phyloP scores from a whole-genome alignment of 2,329 filamentous ascomycete genomes.

The Aspergillus nomiae region DNA sequence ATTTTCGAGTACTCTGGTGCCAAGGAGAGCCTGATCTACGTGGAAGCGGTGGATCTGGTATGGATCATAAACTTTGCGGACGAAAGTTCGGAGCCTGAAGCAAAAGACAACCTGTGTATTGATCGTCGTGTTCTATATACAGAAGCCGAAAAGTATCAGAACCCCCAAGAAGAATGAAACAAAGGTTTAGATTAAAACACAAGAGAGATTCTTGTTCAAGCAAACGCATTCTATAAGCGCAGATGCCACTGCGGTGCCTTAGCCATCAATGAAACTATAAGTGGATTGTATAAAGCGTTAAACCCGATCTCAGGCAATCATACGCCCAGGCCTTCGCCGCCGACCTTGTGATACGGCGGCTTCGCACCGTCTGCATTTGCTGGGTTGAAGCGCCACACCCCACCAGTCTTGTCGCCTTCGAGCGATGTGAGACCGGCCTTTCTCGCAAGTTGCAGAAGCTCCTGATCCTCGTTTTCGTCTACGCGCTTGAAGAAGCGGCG shows the following conservation, averaged over 20 bases:
- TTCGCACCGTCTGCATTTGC: constrained; percentile 50
- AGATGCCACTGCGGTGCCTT: constrained; percentile 2
- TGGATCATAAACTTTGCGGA: background rate
- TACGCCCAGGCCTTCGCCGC: constrained; percentile 42
- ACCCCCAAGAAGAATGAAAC: background rate
- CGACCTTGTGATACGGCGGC: constrained; percentile 46
- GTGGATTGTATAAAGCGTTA: background rate
- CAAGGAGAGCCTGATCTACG: background rate
- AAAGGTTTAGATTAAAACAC: constrained; percentile 2
- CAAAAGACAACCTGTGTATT: background rate
- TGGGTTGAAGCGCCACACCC: constrained; percentile 69
- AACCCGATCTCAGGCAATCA: background rate
- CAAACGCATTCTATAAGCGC: constrained; percentile 11
- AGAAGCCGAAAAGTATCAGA: constrained; percentile 1
- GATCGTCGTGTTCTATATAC: constrained; percentile 11
- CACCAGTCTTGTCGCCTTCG: constrained; percentile 67
- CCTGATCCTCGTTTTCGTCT: constrained; percentile 38
- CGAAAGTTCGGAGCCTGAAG: background rate
- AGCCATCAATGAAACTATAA: background rate
- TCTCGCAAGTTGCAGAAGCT: constrained; percentile 47
- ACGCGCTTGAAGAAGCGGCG: constrained; percentile 72
- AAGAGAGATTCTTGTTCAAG: constrained; percentile 2
- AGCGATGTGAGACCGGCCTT: constrained; percentile 45
- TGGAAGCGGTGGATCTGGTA: background rate
- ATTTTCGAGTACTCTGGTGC: background rate